These are phyloP conservation scores for Clohesyomyces aquaticus DNA, from an alignment of 495 filamentous ascomycete genomes.

Conservation along the genomic window DNA sequence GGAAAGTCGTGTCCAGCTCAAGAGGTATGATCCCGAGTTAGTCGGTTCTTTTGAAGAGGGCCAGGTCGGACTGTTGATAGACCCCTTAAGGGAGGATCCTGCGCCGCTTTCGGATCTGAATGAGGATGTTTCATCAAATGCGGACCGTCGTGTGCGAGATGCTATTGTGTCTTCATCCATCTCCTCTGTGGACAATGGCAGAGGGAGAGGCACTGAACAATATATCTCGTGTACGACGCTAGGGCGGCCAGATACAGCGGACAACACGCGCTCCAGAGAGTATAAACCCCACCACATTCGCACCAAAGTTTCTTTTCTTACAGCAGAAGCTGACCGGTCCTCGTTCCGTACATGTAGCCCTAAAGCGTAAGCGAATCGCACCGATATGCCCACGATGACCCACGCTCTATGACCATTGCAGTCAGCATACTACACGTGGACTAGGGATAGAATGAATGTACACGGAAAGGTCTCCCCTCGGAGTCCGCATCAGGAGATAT, in stretches of 20 bases:
- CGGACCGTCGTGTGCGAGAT: too few relatives aligned
- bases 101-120: slow-evolving; percentile 9
- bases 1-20: slow-evolving; percentile 55
- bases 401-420: slow-evolving; percentile 58
- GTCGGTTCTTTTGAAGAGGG: slow-evolving; percentile 2
- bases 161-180: slow-evolving; percentile 14
- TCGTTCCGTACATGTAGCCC: slow-evolving; percentile 65
- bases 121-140: too few relatives aligned
- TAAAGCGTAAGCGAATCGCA: slow-evolving; percentile 61
- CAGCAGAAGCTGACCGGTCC: slow-evolving; percentile 16
- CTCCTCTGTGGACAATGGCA: slow-evolving; percentile 32
- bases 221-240: slow-evolving; percentile 21
- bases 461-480: too few relatives aligned
- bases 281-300: slow-evolving; percentile 40
- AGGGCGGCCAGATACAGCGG: slow-evolving; percentile 34
- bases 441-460: too few relatives aligned
- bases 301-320: slow-evolving; percentile 31
- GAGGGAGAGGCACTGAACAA: slow-evolving; percentile 35
- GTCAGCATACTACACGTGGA: slow-evolving; percentile 8
- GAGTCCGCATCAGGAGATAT: too few relatives aligned
- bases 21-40: slow-evolving; percentile 51
- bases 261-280: slow-evolving; percentile 32
- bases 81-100: neutral
- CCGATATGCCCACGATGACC: slow-evolving; percentile 61
- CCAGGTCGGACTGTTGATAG: neutral